Base-by-base conservation (phyloP, 2,329 filamentous ascomycete genomes). In the Metarhizium anisopliae region DNA sequence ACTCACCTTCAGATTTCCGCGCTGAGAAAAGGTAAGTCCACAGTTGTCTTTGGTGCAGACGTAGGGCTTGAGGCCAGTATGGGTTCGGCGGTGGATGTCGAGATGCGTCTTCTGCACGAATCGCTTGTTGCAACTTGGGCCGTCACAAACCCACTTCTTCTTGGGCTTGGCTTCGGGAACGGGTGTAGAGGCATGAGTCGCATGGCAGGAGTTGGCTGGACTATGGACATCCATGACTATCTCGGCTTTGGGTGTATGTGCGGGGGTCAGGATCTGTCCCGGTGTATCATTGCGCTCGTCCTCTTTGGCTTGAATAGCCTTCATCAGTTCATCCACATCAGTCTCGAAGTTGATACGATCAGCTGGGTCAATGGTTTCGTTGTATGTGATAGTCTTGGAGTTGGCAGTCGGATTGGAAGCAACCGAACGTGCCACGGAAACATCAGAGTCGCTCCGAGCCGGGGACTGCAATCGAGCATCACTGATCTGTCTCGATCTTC, bases 51-150 rank as follows among this genome's bases (percentile, higher is more conserved):
- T 80, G 60, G 83, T 85, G 74, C 90, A 95, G 20, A 78, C 68
- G 68, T 93, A 96, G 58, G 93, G 93, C 68, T 91, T 94, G 54
- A 88, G 84, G 16, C 94, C 94, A 2, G 90, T 96, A 70, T 99
- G 94, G 4, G 88, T 86, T 60, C 92, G 82, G 50, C 83, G 85
- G 69, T 99, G 94, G 51, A 95, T 96, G 59, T 94, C 88, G 11
- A 96, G 79, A 64, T 97, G 93, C 1, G 92, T 96, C 73, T 93
- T 95, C 67, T 97, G 93, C 58, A 83, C 84, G 70, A 96, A 97
- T 59, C 81, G 84, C 75, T 94, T 95, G 62, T 79, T 77, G 70
- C 93, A 97, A 45, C 82, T 82, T 7, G 84, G 80, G 43, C 90
- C 78, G 20, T 79, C 80, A 72, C 94, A 99, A 18, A 81, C 74